Conservation (phyloP, 2,329 filamentous ascomycete genomes). For the Sphaerostilbella broomeana region DNA sequence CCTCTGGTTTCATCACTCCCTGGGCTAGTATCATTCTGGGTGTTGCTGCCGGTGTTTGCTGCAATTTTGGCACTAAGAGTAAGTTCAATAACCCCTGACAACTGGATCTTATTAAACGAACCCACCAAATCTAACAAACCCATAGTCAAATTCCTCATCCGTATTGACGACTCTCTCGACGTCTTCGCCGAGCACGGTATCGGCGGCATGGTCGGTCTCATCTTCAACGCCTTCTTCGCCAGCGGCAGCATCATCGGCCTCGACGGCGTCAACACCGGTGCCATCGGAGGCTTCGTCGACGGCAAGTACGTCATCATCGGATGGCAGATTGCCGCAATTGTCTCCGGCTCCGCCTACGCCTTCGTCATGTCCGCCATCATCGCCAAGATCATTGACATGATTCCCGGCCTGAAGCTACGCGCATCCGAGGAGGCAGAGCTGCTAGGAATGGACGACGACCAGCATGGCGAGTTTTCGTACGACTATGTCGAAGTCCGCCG, state of each 20-base stretch:
- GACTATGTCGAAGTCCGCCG: slow-evolving; percentile 85
- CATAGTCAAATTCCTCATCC: slow-evolving; percentile 52
- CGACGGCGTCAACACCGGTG: slow-evolving; percentile 66
- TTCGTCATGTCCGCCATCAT: slow-evolving; percentile 69
- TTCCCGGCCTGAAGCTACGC: slow-evolving; percentile 73
- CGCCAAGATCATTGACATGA: slow-evolving; percentile 66
- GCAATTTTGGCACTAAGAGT: slow-evolving; percentile 62
- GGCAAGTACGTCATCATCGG: slow-evolving; percentile 69
- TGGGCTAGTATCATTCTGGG: slow-evolving; percentile 64
- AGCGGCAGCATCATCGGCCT: slow-evolving; percentile 65
- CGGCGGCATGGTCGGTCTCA: slow-evolving; percentile 60
- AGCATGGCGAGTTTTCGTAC: slow-evolving; percentile 85
- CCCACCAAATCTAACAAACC: background rate
- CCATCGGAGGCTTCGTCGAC: slow-evolving; percentile 65
- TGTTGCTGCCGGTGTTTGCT: slow-evolving; percentile 56
- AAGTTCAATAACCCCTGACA: no score
- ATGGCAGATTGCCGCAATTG: slow-evolving; percentile 72
- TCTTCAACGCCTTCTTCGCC: slow-evolving; percentile 70
- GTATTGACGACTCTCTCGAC: slow-evolving; percentile 65
- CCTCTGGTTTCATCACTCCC: slow-evolving; percentile 60
- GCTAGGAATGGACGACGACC: slow-evolving; percentile 83
- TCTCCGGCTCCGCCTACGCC: slow-evolving; percentile 58
- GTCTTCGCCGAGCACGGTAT: slow-evolving; percentile 66
- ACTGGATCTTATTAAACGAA: no score
- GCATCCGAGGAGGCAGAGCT: slow-evolving; percentile 77